These are phyloP conservation scores for Neurospora sublineolata DNA, from an alignment of 495 filamentous ascomycete species.

Conservation along the genomic window DNA sequence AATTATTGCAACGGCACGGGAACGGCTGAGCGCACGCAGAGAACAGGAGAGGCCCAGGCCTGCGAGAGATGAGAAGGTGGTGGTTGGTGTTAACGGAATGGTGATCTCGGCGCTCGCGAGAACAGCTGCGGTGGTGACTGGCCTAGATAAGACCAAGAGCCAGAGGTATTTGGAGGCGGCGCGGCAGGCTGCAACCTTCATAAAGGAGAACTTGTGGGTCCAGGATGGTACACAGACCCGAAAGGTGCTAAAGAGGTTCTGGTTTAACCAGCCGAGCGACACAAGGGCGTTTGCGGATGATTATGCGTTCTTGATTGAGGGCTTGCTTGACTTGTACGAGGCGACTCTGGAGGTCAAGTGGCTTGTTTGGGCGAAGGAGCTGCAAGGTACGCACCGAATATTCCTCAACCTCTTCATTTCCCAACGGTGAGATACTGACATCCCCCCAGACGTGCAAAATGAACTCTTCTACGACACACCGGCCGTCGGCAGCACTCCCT, in stretches of 20 bases:
- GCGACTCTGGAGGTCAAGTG: conserved; percentile 71
- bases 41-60: conserved; percentile 68
- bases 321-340: conserved; percentile 79
- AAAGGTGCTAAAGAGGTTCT: conserved; percentile 63
- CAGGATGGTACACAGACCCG: conserved; percentile 13
- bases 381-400: conserved; percentile 51
- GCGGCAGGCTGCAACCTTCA: conserved; percentile 59
- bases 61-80: conserved; percentile 83
- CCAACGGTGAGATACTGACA: conserved; percentile 17
- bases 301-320: conserved; percentile 81
- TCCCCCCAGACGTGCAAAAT: conserved; percentile 50
- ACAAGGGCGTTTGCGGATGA: conserved; percentile 83
- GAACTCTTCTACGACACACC: conserved; percentile 51
- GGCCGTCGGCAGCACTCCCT: conserved; percentile 13
- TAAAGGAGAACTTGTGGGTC: conserved; percentile 69
- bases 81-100: conserved; percentile 80
- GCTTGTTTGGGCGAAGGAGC: conserved; percentile 68
- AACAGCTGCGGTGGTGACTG: conserved; percentile 52
- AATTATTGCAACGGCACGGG: conserved; percentile 56
- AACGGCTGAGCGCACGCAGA: conserved; percentile 61
- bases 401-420: not conserved
- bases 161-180: conserved; percentile 53
- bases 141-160: conserved; percentile 43
- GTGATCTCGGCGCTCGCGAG: conserved; percentile 75
- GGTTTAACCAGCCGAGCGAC: conserved; percentile 52